Percentiles rank a stretch among this genome's conserved stretches.
Conservation (phyloP, 345 rosid species). For the Balakata baccata region DNA sequence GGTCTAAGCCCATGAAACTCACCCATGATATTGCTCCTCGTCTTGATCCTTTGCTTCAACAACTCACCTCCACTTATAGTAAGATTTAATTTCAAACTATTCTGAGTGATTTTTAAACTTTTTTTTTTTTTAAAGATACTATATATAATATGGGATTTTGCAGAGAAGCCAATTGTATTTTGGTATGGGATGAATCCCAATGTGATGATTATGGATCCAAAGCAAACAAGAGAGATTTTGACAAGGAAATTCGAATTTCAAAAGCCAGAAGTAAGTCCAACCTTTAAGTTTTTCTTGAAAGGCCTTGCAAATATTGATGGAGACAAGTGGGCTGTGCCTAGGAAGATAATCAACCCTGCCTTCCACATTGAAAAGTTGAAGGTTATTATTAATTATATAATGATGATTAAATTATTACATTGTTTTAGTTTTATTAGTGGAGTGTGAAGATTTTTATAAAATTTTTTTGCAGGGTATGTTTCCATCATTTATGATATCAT, state of each 20-base stretch:
- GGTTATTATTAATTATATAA: constrained; percentile 11
- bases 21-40: constrained; percentile 25
- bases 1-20: constrained; percentile 5
- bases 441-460: too few relatives aligned
- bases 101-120: neutral
- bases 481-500: constrained; percentile 25
- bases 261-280: constrained; percentile 19
- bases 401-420: too few relatives aligned
- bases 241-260: constrained; percentile 25
- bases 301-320: constrained; percentile 33
- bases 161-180: constrained; percentile 24
- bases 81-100: neutral
- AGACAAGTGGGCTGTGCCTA: constrained; percentile 31
- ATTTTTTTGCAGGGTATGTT: constrained; percentile 14
- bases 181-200: constrained; percentile 31
- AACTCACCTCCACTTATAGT: constrained; percentile 11
- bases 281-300: constrained; percentile 18
- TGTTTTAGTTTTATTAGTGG: too few relatives aligned
- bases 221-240: constrained; percentile 30
- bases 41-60: constrained; percentile 28
- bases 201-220: constrained; percentile 27
- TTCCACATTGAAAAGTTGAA: constrained; percentile 30
- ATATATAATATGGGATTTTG: neutral
- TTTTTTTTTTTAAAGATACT: too few relatives aligned
- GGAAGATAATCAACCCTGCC: constrained; percentile 34